Evolutionary conservation across 768 basidiomycete genomes (phyloP).

Genomic region (Termitomyces bulborhizus): DNA sequence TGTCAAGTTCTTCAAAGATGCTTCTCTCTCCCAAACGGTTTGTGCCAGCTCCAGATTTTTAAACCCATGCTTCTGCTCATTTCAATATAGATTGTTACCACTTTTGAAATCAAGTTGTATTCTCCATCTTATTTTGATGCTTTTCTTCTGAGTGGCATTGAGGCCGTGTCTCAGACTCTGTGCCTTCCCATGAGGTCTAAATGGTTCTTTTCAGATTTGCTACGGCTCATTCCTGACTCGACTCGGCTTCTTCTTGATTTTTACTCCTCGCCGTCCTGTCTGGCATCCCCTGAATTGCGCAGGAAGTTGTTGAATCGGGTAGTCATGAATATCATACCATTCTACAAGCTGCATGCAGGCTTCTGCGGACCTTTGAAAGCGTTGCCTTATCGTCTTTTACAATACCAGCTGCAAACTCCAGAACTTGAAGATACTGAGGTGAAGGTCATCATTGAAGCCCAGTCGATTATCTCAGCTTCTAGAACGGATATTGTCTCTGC

Average conservation of each 20-base stretch:
- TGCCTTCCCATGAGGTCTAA: constrained; percentile 36
- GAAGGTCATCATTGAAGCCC: constrained; percentile 15
- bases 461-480: constrained; percentile 16
- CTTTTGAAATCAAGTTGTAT: constrained; percentile 23
- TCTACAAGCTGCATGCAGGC: constrained; percentile 20
- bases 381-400: constrained; percentile 33
- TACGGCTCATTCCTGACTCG: constrained; percentile 34
- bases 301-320: constrained; percentile 34
- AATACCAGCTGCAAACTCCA: constrained; percentile 34
- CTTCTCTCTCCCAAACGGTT: constrained; percentile 25
- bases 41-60: not conserved
- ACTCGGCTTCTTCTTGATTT: constrained; percentile 35
- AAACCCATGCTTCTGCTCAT: not conserved
- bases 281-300: constrained; percentile 25
- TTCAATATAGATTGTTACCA: constrained; percentile 17
- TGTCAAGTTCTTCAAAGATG: constrained; percentile 33
- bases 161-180: constrained; percentile 36
- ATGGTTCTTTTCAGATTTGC: constrained; percentile 45
- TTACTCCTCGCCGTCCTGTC: constrained; percentile 33
- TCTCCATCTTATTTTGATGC: constrained; percentile 34
- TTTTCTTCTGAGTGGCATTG: constrained; percentile 40
- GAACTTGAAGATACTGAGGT: constrained; percentile 31
- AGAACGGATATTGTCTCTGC: constrained; percentile 29
- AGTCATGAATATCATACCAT: constrained; percentile 24
- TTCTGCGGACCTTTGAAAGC: constrained; percentile 26